Conservation (phyloP, 768 basidiomycete species). For the Tulasnella sp. region DNA sequence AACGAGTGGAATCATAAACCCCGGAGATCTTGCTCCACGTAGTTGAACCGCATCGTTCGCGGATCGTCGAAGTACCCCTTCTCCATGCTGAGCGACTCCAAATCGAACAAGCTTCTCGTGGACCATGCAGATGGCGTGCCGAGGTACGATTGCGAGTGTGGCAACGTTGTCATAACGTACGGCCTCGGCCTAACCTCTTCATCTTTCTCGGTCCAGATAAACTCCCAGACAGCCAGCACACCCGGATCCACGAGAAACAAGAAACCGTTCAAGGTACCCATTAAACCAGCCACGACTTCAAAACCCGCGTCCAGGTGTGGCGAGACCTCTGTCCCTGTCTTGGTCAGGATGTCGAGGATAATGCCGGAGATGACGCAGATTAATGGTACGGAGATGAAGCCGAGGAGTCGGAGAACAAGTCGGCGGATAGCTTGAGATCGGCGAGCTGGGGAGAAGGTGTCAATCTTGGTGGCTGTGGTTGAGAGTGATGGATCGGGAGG, state of each 20-base stretch:
- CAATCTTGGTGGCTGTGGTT: not conserved
- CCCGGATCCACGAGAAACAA: constrained; percentile 3
- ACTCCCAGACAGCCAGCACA: not conserved
- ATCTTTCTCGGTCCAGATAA: not conserved
- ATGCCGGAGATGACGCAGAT: constrained; percentile 13
- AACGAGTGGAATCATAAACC: too few species aligned
- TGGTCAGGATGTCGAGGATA: constrained; percentile 6
- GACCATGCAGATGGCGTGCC: too few species aligned
- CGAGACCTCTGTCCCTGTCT: not conserved
- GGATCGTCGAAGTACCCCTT: too few species aligned
- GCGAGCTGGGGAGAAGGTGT: not conserved
- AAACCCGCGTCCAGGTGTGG: not conserved
- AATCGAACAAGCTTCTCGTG: too few species aligned
- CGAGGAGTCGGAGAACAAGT: constrained; percentile 11
- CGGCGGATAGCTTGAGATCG: constrained; percentile 9
- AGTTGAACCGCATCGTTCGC: too few species aligned
- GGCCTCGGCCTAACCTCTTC: not conserved
- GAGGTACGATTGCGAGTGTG: too few species aligned
- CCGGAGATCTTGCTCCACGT: too few species aligned
- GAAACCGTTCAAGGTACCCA: not conserved
- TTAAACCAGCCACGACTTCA: not conserved
- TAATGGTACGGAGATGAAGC: constrained; percentile 12
- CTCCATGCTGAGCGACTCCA: too few species aligned
- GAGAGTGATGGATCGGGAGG: not conserved
- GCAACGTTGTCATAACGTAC: not conserved